Conservation (phyloP, 2,329 filamentous ascomycete species). For the Apiospora sp. region DNA sequence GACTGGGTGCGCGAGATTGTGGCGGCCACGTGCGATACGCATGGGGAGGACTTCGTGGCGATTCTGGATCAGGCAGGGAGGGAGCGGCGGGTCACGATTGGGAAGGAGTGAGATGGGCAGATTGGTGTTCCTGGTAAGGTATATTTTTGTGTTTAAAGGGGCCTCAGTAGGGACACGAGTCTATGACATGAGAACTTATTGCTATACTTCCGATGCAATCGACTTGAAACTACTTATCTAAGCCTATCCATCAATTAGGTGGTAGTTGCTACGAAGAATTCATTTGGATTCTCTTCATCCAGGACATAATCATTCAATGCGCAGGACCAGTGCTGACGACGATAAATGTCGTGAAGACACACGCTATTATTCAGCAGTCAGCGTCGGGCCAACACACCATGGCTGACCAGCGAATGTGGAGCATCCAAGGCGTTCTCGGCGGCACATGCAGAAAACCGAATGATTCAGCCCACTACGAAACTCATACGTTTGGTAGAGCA, state of each 20-base stretch:
- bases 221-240: too few relatives aligned
- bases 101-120: background rate
- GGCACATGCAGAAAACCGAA: background rate
- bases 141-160: too few relatives aligned
- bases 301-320: background rate
- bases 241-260: too few relatives aligned
- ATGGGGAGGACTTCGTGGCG: constrained; percentile 11
- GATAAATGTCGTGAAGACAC: background rate
- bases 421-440: background rate
- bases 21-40: constrained; percentile 30
- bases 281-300: too few relatives aligned
- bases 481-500: background rate
- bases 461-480: background rate
- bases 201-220: too few relatives aligned
- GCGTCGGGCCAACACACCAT: background rate
- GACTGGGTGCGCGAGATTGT: constrained; percentile 40
- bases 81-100: constrained; percentile 15
- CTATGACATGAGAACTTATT: too few relatives aligned
- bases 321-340: background rate
- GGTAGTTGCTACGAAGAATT: too few relatives aligned
- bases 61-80: constrained; percentile 24
- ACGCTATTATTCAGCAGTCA: background rate
- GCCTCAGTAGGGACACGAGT: too few relatives aligned
- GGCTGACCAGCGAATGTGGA: background rate
- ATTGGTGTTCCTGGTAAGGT: too few relatives aligned